Base-by-base conservation (phyloP, 495 filamentous ascomycete genomes). In the Aspergillus carlsbadensis region DNA sequence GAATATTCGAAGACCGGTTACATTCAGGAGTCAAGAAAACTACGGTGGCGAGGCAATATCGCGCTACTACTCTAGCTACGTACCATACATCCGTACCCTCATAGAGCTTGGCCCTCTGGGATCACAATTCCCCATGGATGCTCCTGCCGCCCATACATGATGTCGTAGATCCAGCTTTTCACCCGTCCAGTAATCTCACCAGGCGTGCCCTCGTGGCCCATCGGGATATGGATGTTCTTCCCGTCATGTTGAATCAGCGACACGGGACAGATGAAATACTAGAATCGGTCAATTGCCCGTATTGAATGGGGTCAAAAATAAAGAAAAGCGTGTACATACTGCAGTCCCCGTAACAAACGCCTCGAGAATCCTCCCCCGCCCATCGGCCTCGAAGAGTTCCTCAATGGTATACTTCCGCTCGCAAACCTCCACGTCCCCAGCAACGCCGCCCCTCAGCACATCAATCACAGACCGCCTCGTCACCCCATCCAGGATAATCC, bases 401-500 rank as follows among this genome's bases (percentile, higher is more conserved):
- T 17, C 20, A 1, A 62, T 62, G 10, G 50, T 54, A 33, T 50
- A 47, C 52, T 55, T 62, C 0, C 50, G 55, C 56, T 62, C 60
- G 0, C 44, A 14, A 6, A 62, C 34, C 7, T 47, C 60, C 0
- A 58, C 1, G 7, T 57, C 46, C 11, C 20, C 51, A 14, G 5
- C 31, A 3, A 96, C 75, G 57, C 81, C 74, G 75, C 93, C 90
- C 33, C 83, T 76, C 35, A 88, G 89, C 7, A 96, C 81, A 7
- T 75, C 70, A 4, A 96, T 75, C 7, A 93, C 78, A 10, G 82
- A 87, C 62, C 92, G 88, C 31, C 91, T 77, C 14, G 88, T 92
- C 3, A 96, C 88, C 36, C 91, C 91, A 62, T 90, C 84, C 33
- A 95, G 76, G 59, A 96, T 95, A 7, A 88, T 92, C 22, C 41